These are phyloP conservation scores for Rhizomucor miehei DNA, from an alignment of 371 early-diverging fungal genomes.

Conservation along the genomic window DNA sequence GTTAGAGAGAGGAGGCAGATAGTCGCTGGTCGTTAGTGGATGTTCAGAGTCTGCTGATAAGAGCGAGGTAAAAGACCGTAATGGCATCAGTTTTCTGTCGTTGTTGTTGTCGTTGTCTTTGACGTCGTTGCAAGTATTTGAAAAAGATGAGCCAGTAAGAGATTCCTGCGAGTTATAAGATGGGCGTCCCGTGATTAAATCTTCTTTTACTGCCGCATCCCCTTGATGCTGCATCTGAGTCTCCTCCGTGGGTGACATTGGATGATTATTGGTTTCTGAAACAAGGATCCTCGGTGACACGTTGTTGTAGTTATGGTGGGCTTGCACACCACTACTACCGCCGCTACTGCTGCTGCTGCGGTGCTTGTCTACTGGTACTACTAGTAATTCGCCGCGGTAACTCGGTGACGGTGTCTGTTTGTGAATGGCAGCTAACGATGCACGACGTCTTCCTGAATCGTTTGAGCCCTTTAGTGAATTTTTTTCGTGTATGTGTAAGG, in stretches of 20 bases:
- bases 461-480: too few species aligned
- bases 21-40: background rate
- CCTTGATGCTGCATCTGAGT: background rate
- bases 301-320: background rate
- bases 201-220: background rate
- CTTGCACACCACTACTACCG: background rate
- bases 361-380: too few species aligned
- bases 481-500: too few species aligned
- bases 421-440: too few species aligned
- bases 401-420: too few species aligned
- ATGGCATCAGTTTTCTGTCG: background rate
- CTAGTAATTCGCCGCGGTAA: too few species aligned
- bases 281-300: constrained; percentile 1
- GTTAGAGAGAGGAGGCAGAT: constrained; percentile 6
- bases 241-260: background rate
- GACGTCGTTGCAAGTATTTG: background rate
- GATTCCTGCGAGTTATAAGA: too few species aligned
- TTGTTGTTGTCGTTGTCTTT: background rate
- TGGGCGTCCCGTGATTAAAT: too few species aligned
- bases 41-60: background rate
- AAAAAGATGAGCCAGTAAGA: background rate
- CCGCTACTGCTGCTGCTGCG: too few species aligned
- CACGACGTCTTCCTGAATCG: too few species aligned
- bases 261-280: constrained; percentile 1
- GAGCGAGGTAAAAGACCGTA: background rate